Conservation (phyloP, 2,329 filamentous ascomycete genomes). For the Colletotrichum sp. region DNA sequence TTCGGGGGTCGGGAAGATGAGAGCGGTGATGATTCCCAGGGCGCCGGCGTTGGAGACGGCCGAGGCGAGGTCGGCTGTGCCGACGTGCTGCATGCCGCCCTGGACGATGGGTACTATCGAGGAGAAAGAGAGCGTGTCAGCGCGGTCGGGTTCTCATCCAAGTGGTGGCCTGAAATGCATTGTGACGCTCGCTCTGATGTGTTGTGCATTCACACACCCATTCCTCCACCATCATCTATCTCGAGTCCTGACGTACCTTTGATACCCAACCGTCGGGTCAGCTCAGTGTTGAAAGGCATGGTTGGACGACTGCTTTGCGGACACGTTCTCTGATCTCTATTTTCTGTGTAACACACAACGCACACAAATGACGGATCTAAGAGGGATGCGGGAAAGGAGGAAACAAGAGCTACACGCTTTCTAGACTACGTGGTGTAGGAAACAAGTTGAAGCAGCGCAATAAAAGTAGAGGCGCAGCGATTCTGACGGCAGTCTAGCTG, state of each 20-base stretch:
- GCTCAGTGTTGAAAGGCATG: constrained; percentile 64
- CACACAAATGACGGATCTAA: neutral
- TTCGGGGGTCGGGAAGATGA: constrained; percentile 92
- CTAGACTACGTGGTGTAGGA: neutral
- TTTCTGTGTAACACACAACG: neutral
- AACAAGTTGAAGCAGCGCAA: neutral
- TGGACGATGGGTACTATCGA: constrained; percentile 77
- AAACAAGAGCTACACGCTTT: neutral
- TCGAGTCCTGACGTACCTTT: constrained; percentile 37
- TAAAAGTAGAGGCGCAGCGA: neutral
- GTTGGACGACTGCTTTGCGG: constrained; percentile 23
- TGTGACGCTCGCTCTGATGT: neutral
- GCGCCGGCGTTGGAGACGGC: constrained; percentile 84
- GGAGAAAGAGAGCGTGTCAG: neutral
- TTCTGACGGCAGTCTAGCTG: constrained; percentile 15
- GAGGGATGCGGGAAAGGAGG: neutral
- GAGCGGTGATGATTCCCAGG: constrained; percentile 81
- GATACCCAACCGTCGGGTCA: constrained; percentile 64
- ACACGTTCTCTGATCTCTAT: neutral
- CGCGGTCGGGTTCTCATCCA: neutral
- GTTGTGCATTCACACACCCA: neutral
- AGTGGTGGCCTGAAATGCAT: neutral
- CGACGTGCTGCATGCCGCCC: constrained; percentile 87
- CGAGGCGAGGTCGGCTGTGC: constrained; percentile 78
- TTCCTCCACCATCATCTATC: neutral